phyloP scores from a whole-genome alignment of 352 stramenopile genomes.

The Pythium sp. region DNA sequence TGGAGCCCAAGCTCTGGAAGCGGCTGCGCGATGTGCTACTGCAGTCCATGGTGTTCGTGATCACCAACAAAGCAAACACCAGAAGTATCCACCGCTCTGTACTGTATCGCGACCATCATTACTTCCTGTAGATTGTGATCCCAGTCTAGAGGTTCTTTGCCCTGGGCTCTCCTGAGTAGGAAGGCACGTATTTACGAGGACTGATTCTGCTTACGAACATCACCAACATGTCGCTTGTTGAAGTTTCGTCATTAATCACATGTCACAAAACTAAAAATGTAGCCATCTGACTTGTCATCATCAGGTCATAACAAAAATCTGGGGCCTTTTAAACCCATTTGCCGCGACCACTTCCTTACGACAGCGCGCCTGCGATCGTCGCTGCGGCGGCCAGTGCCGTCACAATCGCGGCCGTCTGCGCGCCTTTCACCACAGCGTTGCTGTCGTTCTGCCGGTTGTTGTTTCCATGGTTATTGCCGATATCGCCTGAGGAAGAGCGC shows the following conservation, averaged over 20 bases:
- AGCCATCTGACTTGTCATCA: neutral
- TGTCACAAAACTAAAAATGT: neutral
- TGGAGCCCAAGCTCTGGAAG: neutral
- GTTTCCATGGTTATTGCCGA: neutral
- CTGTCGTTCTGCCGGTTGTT: neutral
- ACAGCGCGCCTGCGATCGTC: slow-evolving; percentile 7
- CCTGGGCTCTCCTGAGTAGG: too few species aligned
- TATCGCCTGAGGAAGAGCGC: neutral
- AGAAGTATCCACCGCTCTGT: too few species aligned
- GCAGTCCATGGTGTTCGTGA: neutral
- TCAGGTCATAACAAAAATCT: neutral
- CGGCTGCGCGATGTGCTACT: neutral
- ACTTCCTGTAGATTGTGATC: too few species aligned
- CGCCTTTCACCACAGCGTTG: neutral
- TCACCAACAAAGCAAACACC: slow-evolving; percentile 5
- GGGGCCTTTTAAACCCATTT: neutral
- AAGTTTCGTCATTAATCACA: neutral
- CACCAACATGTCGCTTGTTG: neutral
- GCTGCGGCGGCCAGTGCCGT: slow-evolving; percentile 6
- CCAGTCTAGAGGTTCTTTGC: too few species aligned
- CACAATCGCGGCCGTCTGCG: neutral
- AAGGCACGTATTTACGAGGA: too few species aligned
- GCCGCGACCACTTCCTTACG: neutral
- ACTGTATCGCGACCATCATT: too few species aligned
- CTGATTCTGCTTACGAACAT: too few species aligned